phyloP scores from a whole-genome alignment of 345 rosid species.

The Heritiera fomes region DNA sequence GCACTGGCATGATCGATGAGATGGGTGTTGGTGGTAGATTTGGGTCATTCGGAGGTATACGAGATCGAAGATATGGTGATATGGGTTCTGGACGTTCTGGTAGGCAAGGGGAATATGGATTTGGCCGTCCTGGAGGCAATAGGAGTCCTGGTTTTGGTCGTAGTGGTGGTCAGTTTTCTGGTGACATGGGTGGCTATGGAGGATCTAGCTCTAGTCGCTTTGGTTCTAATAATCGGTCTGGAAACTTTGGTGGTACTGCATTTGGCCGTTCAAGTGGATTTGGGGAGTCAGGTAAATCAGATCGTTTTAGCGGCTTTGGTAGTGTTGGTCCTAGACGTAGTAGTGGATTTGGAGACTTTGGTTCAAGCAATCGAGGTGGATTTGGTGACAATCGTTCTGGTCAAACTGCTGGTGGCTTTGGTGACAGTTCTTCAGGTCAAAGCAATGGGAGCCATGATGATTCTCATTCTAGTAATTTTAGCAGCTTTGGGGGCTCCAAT shows the following conservation, averaged over 20 bases:
- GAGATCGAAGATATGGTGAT: conserved; percentile 15
- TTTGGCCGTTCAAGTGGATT: background rate
- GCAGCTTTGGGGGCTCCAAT: background rate
- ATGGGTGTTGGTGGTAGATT: conserved; percentile 13
- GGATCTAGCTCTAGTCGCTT: conserved; percentile 7
- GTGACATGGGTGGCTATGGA: conserved; percentile 10
- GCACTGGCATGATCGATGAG: conserved; percentile 8
- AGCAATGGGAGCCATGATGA: background rate
- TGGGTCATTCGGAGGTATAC: conserved; percentile 2
- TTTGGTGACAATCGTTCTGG: background rate
- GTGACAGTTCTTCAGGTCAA: conserved; percentile 16
- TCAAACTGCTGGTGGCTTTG: conserved; percentile 34
- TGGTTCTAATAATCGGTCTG: conserved; percentile 12
- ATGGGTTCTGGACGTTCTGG: background rate
- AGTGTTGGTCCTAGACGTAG: conserved; percentile 6
- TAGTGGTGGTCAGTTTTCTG: conserved; percentile 12
- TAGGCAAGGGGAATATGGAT: background rate
- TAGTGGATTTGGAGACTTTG: conserved; percentile 8
- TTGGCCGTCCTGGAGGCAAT: conserved; percentile 14
- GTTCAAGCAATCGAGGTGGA: conserved; percentile 2
- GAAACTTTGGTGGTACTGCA: conserved; percentile 7
- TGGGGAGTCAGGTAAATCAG: background rate
- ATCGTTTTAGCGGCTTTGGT: conserved; percentile 10
- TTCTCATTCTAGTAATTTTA: background rate
- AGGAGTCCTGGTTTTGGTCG: conserved; percentile 12